Evolutionary conservation across 371 early-diverging fungal species (phyloP), one percentile per base, ranked within the genome.

Genomic region (Rhizopus microsporus): DNA sequence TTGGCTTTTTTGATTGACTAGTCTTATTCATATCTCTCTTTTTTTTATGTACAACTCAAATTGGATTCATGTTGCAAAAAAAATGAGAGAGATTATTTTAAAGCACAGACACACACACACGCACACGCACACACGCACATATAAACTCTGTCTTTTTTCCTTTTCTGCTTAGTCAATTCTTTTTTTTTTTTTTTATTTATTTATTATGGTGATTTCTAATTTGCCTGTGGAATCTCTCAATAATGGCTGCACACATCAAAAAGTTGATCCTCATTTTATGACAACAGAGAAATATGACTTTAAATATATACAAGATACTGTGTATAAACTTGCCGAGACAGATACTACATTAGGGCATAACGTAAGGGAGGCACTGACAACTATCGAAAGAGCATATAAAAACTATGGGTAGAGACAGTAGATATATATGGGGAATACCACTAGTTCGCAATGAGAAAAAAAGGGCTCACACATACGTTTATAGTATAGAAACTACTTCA

Each of bases 371-470:
- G 88, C 89, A 4, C 70, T 91, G 12, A 44, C 68, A 9, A 78
- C 88, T 12, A 88, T 89, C 50, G 91, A 91, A 56, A 69, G 84
- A 47, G 85, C 89, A 30, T 65, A 88, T 17, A 53, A 68, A 38
- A 62, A 63, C 45, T 91, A 87, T 56, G 88, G 89, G 90, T 90
- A 85, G 51, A 72, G 3, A 9, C 5, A 40, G 35, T 16, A 9
- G 5, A 31, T 7, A 51, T 39, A 52, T 42, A 45, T 10, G 15
- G 37, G 35, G 31, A 10, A 30, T 52, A 15, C n/a, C 51, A n/a
- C 10, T 34, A 10, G 31, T 16, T 62, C 10, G 4, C 43, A n/a
- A 43, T 43, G 15, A 16, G n/a, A 10, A 10, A 43, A 43, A 16
- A 16, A 6, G n/a, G n/a, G 43, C 43, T 43, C 10, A 43, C 38